Evolutionary conservation across 306 rosid genomes (phyloP), one percentile per base, ranked within the genome.

Genomic region (Nissolia schottii): DNA sequence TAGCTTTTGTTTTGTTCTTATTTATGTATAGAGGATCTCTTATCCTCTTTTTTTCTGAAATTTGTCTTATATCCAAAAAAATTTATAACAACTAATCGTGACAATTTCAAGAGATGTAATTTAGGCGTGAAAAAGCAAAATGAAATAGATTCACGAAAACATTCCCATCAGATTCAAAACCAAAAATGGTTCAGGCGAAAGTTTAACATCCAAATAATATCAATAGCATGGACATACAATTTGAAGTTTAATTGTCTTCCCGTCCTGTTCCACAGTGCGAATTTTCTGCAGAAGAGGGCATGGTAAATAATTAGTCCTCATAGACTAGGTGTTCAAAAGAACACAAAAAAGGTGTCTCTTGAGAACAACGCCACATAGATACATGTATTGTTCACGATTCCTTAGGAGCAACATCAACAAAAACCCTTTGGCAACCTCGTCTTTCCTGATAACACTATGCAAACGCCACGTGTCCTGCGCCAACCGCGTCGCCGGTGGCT

Each of bases 221-320:
- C 14, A 49, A 68, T 43, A 35, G 49, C 60, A 18, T 20, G 28
- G 28, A 74, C 95, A 85, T 75, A 91, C 97, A 76, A 91, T 91
- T 85, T 91, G 97, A 84, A 91, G 97, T 81, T 91, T 91, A 73
- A 91, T 87, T 43, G 97, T 91, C 90, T 91, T 91, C 69, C 97
- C 97, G 46, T 91, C 97, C 71, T 91, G 97, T 80, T 91, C 97
- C 79, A 91, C 97, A 23, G 96, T 90, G 70, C 99, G 95, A 32
- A 95, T 95, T 95, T 95, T 95, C 99, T 95, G 71, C 53, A 73
- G 3, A 68, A 37, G 31, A 59, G 46, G 58, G 48, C 40, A 20
- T 15, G 57, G 40, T n/a, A 68, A 51, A 81, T 23, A 66, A 48
- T 27, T 77, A 18, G 83, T 77, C 70, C 15, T 45, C 51, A 45